Base-by-base conservation (phyloP, 768 basidiomycete species). In the Mycena belliarum region DNA sequence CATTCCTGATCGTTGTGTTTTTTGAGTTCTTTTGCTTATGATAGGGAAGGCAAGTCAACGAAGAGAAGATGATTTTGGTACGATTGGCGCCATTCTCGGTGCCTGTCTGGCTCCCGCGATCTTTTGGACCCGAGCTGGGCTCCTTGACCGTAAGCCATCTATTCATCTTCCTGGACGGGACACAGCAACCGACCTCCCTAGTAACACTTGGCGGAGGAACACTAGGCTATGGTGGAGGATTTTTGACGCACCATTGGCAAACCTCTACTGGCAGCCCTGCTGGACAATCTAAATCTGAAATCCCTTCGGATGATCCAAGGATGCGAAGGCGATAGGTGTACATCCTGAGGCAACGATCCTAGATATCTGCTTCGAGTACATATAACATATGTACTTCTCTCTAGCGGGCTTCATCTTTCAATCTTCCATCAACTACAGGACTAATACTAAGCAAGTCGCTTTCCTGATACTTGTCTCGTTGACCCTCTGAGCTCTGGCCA, bases 181-280 rank as follows among this genome's bases (percentile, higher is more conserved):
- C n/a, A 15, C 18, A 26, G 10, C 10, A 32, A 37, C 20, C 18
- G 26, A 41, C n/a, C 23, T 16, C 15, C 33, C 3, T 57, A 91
- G 89, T 90, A 54, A 78, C 89, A 15, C 72, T 90, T 11, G 89
- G 89, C 29, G 89, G 89, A 12, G 84, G 85, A 29, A 85, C 87
- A 20, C 64, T 90, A 7, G 89, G 89, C 10, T 81, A 83, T 55
- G 80, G 78, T 6, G 69, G 82, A 7, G 89, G 89, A 20, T 69
- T 87, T 35, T 55, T 87, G 23, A 73, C 80, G 15, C 88, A 90
- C 67, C 78, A 84, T 55, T 72, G 72, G 25, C 77, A 83, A 56
- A 76, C 74, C 12, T 44, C 83, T n/a, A 73, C 80, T 28, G 87
- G 86, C 23, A 81, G 89, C 62, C 70, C 73, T 24, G 62, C 62